A percentile compares a stretch with the other conserved stretches of the same genome.
Conservation (phyloP, 169 alveolate genomes). For the Hepatocystis sp. region DNA sequence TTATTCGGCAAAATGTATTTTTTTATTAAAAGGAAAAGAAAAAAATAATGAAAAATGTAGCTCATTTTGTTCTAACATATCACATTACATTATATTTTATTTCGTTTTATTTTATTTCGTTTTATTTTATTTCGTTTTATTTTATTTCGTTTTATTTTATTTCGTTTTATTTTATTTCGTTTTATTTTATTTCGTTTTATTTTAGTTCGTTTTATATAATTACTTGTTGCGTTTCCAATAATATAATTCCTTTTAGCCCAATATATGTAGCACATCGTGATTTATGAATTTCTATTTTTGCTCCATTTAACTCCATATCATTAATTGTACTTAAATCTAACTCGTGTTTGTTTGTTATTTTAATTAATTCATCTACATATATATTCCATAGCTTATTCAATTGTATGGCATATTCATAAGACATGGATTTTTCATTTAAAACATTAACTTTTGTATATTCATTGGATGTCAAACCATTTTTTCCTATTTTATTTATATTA, state of each 20-base stretch:
- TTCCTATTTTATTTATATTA: too few relatives aligned
- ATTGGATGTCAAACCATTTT: conserved; percentile 64
- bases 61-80: too few relatives aligned
- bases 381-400: conserved; percentile 56
- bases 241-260: conserved; percentile 66
- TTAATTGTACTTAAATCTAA: conserved; percentile 32
- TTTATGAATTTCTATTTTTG: conserved; percentile 64
- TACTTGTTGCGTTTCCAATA: conserved; percentile 73
- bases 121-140: too few relatives aligned
- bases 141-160: too few relatives aligned
- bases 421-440: conserved; percentile 1
- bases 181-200: not conserved
- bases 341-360: conserved; percentile 17
- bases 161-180: not conserved
- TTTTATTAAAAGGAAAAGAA: too few relatives aligned
- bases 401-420: conserved; percentile 63
- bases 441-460: conserved; percentile 47
- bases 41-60: too few relatives aligned
- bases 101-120: too few relatives aligned
- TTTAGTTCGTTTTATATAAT: conserved; percentile 4
- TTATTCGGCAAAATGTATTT: not conserved
- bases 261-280: conserved; percentile 64
- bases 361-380: conserved; percentile 50
- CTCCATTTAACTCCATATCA: conserved; percentile 76
- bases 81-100: too few relatives aligned